Base-by-base conservation (phyloP, 73 alveolate species). In the Paramecium caudatum region DNA sequence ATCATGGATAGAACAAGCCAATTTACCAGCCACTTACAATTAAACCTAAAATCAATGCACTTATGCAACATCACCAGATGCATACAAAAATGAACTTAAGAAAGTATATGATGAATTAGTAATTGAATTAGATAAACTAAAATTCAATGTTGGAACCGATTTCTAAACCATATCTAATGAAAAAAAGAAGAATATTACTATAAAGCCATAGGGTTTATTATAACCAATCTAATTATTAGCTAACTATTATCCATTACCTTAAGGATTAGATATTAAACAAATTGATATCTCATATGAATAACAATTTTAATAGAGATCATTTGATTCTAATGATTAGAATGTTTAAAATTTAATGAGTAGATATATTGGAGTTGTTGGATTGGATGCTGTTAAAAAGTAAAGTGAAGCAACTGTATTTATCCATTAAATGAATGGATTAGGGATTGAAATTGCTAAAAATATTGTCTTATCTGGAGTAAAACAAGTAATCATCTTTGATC, bases 321-420 rank as follows among this genome's bases (percentile, higher is more conserved):
- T 95, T 46, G 91, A 95, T 91, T 86, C 93, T 80, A 94, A 96
- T 37, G 98, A 96, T 87, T 90, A 91, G n/a, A 90, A 93, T n/a
- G 97, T 96, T 25, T 95, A 96, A 84, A 98, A 97, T 88, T 90
- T 98, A 84, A 96, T 97, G 98, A 90, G 97, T 49, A 90, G 99
- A 82, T 97, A 97, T 93, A 97, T 97, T 30, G 99, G 99, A 21
- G 99, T 98, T 17, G 90, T 97, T 95, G 99, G 99, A 2, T 74
- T 97, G 45, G 99, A 97, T 50, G 99, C 99, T 2, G 98, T 97
- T 0, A 91, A 94, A 23, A 94, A 95, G 81, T 95, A 96, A 93
- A 96, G 98, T 39, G 91, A 95, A 68, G 91, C 99, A 8, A 95
- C 91, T 47, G 91, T 97, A n/a, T 92, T 96, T 55, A 81, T 97